Evolutionary conservation across 371 early-diverging fungal species (phyloP), one percentile per base, ranked within the genome.

Genomic region (Mucor irregularis): DNA sequence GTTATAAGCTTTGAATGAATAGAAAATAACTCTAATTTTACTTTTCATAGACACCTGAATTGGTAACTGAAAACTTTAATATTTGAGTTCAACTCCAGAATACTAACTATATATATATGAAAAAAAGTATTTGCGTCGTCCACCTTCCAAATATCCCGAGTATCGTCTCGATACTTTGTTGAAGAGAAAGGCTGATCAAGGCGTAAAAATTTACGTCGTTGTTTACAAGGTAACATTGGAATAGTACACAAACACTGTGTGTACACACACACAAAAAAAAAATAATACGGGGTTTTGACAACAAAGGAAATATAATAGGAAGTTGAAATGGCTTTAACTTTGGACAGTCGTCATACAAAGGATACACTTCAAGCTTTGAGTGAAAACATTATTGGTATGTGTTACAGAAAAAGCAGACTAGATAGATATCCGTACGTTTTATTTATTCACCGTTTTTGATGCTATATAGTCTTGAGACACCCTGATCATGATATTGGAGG

Each of bases 151-250:
- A 31, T 81, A 92, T 57, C 83, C 88, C 31, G 85, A 87, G 51
- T 91, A 83, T 61, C 88, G 97, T 42, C 55, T 97, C 22, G 97
- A 97, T 59, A 68, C 82, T 16, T 66, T 96, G 40, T 74, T 97
- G 31, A 84, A 91, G 72, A 74, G 80, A 64, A 92, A 93, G 67
- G 97, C 97, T 5, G 84, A 85, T 64, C 78, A 93, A 67, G 96
- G 96, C 33, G 90, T 97, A 24, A 86, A 83, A 67, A 92, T 97
- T 52, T 94, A 90, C 64, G 81, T 97, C 43, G 82, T 94, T 5
- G 82, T 97, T 5, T 97, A 94, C 80, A 92, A 94, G 73, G 78
- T 73, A 71, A n/a, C n/a, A n/a, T n/a, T n/a, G n/a, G n/a, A n/a
- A n/a, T n/a, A n/a, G n/a, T n/a, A n/a, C 29, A n/a, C 13, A 26